phyloP scores from a whole-genome alignment of 2,329 filamentous ascomycete genomes.

The Ophiostoma sp. region DNA sequence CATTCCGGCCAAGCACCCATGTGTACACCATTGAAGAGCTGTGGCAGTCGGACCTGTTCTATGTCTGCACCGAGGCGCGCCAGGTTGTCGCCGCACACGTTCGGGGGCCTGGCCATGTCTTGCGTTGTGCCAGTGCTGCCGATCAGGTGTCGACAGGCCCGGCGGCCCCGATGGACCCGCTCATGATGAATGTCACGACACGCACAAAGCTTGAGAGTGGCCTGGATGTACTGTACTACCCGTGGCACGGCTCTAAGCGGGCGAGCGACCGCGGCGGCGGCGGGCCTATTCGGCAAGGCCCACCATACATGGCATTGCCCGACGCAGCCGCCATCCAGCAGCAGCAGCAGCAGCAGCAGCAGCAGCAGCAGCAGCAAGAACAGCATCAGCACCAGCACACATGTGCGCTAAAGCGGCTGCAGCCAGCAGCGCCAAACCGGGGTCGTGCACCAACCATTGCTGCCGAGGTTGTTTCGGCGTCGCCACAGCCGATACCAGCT shows the following conservation, averaged over 20 bases:
- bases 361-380: too few species aligned
- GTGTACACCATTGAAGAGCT: constrained; percentile 22
- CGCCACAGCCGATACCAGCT: not conserved
- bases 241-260: constrained; percentile 22
- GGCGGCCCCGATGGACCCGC: not conserved
- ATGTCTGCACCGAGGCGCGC: constrained; percentile 24
- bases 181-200: constrained; percentile 13
- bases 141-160: not conserved
- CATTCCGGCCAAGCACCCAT: constrained; percentile 3
- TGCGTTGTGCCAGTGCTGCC: not conserved
- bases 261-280: not conserved
- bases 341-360: not conserved
- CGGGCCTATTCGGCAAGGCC: not conserved
- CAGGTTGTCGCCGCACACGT: constrained; percentile 16
- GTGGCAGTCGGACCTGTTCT: constrained; percentile 27
- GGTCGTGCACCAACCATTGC: not conserved
- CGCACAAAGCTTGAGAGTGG: constrained; percentile 7
- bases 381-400: not conserved
- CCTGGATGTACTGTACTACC: constrained; percentile 25
- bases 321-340: not conserved
- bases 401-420: not conserved
- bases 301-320: not conserved
- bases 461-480: not conserved
- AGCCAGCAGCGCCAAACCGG: not conserved
- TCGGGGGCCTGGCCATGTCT: not conserved